phyloP scores from a whole-genome alignment of 805 yeast species.

The Candida tibetensis region DNA sequence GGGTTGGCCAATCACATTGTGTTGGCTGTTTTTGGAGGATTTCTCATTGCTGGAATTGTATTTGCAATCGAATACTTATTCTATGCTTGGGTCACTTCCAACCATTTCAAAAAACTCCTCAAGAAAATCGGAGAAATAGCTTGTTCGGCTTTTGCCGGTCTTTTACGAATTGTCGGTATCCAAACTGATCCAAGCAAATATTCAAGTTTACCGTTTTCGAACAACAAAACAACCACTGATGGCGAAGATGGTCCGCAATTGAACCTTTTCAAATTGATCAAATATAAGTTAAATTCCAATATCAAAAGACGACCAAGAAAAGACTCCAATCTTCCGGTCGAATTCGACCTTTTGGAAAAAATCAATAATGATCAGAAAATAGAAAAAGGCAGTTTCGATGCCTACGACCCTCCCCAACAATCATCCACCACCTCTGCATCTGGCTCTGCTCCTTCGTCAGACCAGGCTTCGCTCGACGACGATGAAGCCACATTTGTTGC shows the following conservation, averaged over 20 bases:
- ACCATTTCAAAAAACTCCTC: constrained; percentile 23
- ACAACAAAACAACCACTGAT: constrained; percentile 1
- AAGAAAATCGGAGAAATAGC: constrained; percentile 8
- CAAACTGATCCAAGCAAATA: neutral
- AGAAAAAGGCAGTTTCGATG: neutral
- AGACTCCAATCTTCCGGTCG: constrained; percentile 52
- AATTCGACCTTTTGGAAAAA: constrained; percentile 24
- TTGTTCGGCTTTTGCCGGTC: neutral
- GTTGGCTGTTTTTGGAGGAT: constrained; percentile 69
- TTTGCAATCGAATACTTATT: constrained; percentile 40
- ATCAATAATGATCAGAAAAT: neutral
- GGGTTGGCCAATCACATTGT: constrained; percentile 71
- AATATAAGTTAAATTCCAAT: constrained; percentile 13
- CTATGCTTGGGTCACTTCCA: constrained; percentile 33
- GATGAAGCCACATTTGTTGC: too few species aligned
- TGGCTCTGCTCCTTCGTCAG: neutral
- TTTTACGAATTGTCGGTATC: neutral
- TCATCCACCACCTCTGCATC: neutral
- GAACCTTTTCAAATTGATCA: constrained; percentile 6
- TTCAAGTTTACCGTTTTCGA: neutral
- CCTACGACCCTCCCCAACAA: neutral
- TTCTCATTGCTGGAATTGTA: constrained; percentile 47
- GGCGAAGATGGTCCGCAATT: neutral
- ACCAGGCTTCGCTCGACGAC: neutral
- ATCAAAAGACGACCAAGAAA: constrained; percentile 46